phyloP scores from a whole-genome alignment of 2,329 filamentous ascomycete species.

The Byssothecium circinans region DNA sequence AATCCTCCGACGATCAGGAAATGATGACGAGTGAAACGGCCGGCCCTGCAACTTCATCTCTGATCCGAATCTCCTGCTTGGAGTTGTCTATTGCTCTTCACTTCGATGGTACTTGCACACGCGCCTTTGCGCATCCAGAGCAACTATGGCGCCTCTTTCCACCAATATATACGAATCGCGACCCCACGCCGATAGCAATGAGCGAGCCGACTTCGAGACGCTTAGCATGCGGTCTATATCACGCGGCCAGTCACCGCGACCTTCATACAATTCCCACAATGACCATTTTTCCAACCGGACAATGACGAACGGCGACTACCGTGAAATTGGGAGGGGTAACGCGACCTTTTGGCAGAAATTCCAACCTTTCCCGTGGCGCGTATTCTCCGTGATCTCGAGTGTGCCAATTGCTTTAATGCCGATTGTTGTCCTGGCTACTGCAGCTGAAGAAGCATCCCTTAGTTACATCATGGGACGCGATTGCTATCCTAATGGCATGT shows the following conservation, averaged over 20 bases:
- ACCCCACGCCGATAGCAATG: conserved; percentile 1
- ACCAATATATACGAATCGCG: conserved; percentile 2
- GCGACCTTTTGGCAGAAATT: conserved; percentile 14
- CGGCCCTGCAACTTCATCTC: too few species aligned
- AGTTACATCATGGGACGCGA: conserved; percentile 28
- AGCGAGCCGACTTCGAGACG: conserved; percentile 11
- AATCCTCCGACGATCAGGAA: conserved; percentile 3
- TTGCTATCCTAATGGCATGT: conserved; percentile 39
- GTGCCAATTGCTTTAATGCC: conserved; percentile 27
- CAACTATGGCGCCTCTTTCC: not conserved
- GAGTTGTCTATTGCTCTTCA: not conserved
- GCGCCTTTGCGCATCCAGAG: not conserved
- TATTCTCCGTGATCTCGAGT: conserved; percentile 17
- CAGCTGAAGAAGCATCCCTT: conserved; percentile 31
- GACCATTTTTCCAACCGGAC: conserved; percentile 1
- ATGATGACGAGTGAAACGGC: too few species aligned
- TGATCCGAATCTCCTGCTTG: not conserved
- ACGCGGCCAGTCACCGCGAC: not conserved
- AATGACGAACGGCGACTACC: not conserved
- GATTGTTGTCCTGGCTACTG: conserved; percentile 30
- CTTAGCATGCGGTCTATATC: conserved; percentile 4
- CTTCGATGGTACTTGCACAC: not conserved
- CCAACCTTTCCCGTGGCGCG: conserved; percentile 25
- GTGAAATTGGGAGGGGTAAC: not conserved
- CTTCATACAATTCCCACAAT: not conserved